Evolutionary conservation across 352 stramenopile genomes (phyloP).

Genomic region (Phytophthora europaea): DNA sequence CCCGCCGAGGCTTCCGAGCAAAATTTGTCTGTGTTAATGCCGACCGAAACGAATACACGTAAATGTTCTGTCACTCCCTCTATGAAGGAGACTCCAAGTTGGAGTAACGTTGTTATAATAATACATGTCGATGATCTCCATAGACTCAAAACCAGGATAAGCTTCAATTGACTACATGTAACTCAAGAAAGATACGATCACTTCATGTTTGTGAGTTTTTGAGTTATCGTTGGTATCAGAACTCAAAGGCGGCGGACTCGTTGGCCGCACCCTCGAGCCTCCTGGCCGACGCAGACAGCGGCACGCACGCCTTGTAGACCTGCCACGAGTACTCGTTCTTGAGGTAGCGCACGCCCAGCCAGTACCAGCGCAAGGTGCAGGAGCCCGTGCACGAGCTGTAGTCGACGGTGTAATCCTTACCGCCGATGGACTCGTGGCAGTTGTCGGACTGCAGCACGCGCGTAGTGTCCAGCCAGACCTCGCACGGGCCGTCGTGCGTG

Average conservation of each 20-base stretch:
- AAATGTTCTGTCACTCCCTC: not conserved
- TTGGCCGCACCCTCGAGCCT: slow-evolving; percentile 35
- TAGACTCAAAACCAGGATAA: slow-evolving; percentile 5
- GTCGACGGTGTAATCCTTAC: slow-evolving; percentile 52
- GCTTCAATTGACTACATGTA: slow-evolving; percentile 16
- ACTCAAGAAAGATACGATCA: slow-evolving; percentile 16
- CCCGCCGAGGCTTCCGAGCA: not conserved
- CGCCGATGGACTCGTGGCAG: slow-evolving; percentile 43
- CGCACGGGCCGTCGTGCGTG: slow-evolving; percentile 60
- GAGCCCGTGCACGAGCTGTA: slow-evolving; percentile 53
- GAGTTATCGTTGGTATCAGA: slow-evolving; percentile 13
- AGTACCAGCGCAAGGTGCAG: slow-evolving; percentile 60
- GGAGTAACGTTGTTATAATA: too few species aligned
- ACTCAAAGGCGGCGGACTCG: slow-evolving; percentile 31
- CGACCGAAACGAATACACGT: not conserved
- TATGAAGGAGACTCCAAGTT: too few species aligned
- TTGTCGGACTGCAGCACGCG: slow-evolving; percentile 52
- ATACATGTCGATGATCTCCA: slow-evolving; percentile 7
- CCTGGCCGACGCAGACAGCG: slow-evolving; percentile 37
- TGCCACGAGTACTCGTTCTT: slow-evolving; percentile 67
- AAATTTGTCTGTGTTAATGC: not conserved
- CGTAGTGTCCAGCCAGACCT: slow-evolving; percentile 57
- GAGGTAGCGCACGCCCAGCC: slow-evolving; percentile 52
- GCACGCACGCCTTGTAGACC: slow-evolving; percentile 61
- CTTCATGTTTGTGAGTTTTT: slow-evolving; percentile 1